Evolutionary conservation across 2,329 filamentous ascomycete genomes (phyloP).

Genomic region (Didymella exigua): DNA sequence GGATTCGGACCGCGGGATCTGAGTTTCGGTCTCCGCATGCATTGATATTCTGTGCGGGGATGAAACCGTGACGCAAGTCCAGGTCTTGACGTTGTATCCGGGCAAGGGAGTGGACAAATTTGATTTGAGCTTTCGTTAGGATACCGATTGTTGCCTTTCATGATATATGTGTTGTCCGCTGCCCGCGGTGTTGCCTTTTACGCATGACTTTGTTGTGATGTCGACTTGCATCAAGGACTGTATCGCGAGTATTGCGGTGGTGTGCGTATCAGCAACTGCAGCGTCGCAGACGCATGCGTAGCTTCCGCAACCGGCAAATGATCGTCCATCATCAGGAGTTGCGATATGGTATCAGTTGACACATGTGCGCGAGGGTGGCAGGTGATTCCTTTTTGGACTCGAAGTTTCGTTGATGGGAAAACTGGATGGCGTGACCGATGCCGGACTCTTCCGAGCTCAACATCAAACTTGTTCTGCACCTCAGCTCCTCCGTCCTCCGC

Average conservation of each 20-base stretch:
- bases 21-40: conserved; percentile 9
- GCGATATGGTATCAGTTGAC: conserved; percentile 9
- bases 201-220: not conserved
- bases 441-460: conserved; percentile 18
- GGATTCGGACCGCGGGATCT: conserved; percentile 3
- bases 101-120: not conserved
- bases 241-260: not conserved
- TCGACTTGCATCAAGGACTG: not conserved
- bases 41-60: conserved; percentile 2
- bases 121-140: not conserved
- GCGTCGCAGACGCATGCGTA: not conserved
- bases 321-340: conserved; percentile 3
- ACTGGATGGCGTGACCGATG: conserved; percentile 16
- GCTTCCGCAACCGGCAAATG: conserved; percentile 2
- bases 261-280: conserved; percentile 14
- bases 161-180: not conserved
- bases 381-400: conserved; percentile 12
- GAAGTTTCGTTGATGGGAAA: conserved; percentile 5
- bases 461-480: conserved; percentile 17
- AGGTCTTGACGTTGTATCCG: not conserved
- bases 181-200: not conserved
- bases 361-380: conserved; percentile 5
- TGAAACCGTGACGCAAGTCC: not conserved
- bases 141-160: not conserved
- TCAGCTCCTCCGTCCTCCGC: conserved; percentile 11